These are phyloP conservation scores for Teunomyces stri DNA, from an alignment of 805 yeast species.

Conservation along the genomic window DNA sequence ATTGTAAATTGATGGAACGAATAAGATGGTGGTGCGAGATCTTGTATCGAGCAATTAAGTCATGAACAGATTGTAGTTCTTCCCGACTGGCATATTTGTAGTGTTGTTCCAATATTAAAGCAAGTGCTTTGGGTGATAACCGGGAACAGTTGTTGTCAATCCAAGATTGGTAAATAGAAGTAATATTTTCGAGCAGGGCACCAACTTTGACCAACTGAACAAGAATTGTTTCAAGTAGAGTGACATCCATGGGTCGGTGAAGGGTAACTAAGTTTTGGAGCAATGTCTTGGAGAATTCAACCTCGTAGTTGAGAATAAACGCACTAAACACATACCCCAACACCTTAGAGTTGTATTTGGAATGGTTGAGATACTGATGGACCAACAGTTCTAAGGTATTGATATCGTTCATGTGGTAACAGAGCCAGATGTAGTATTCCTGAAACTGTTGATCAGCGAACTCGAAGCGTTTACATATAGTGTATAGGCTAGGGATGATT, in stretches of 20 bases:
- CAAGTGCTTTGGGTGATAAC: constrained; percentile 27
- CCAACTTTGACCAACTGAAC: constrained; percentile 23
- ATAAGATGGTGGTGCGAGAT: constrained; percentile 23
- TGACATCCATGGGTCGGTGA: constrained; percentile 20
- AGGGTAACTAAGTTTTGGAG: constrained; percentile 22
- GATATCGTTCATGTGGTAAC: constrained; percentile 35
- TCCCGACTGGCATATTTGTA: constrained; percentile 25
- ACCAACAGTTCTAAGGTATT: constrained; percentile 20
- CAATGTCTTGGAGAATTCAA: constrained; percentile 26
- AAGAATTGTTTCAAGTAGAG: constrained; percentile 27
- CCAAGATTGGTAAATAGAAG: constrained; percentile 27
- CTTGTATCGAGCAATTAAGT: constrained; percentile 17
- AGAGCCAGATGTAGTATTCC: constrained; percentile 30
- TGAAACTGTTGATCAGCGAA: constrained; percentile 5
- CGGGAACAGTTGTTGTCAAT: constrained; percentile 14
- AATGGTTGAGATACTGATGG: constrained; percentile 18
- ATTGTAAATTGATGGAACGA: constrained; percentile 19
- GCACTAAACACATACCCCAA: constrained; percentile 29
- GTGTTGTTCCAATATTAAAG: constrained; percentile 26
- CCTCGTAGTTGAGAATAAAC: constrained; percentile 32
- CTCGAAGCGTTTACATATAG: constrained; percentile 16
- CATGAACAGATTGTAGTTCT: constrained; percentile 23
- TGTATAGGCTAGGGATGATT: constrained; percentile 21
- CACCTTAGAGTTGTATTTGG: constrained; percentile 20
- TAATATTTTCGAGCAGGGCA: constrained; percentile 31